These are phyloP conservation scores for Cynara cardunculus DNA, from an alignment of 129 eudicot species.

Conservation along the genomic window DNA sequence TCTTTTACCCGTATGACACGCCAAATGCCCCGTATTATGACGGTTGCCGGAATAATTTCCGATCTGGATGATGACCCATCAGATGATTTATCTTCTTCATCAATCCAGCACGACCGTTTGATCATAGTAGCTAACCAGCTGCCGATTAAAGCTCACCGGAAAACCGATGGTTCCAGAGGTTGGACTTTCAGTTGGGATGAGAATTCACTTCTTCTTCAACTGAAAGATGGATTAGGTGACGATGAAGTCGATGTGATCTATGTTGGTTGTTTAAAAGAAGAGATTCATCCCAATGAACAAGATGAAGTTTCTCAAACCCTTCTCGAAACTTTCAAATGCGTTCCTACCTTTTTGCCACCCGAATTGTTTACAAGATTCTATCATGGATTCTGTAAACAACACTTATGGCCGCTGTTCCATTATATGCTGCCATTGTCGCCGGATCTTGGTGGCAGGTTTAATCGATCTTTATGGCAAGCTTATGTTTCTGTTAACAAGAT, in stretches of 20 bases:
- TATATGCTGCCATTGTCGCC: constrained; percentile 84
- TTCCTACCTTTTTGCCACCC: constrained; percentile 67
- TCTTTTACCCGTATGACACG: constrained; percentile 66
- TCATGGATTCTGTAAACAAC: constrained; percentile 86
- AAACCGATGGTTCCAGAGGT: constrained; percentile 45
- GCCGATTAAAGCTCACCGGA: constrained; percentile 61
- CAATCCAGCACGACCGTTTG: constrained; percentile 56
- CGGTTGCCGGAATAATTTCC: constrained; percentile 77
- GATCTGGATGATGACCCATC: constrained; percentile 66
- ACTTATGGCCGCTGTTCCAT: constrained; percentile 84
- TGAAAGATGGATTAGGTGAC: constrained; percentile 64
- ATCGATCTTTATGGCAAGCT: constrained; percentile 83
- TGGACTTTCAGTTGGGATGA: constrained; percentile 78
- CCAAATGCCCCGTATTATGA: constrained; percentile 75
- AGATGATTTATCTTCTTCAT: constrained; percentile 58
- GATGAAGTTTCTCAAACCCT: constrained; percentile 83
- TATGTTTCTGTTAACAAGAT: constrained; percentile 87
- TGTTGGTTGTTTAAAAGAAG: constrained; percentile 82
- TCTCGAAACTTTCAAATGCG: constrained; percentile 67
- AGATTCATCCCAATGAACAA: constrained; percentile 67
- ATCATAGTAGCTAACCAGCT: constrained; percentile 85
- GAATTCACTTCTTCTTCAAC: constrained; percentile 62
- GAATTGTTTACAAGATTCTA: constrained; percentile 63
- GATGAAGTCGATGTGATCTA: constrained; percentile 69
- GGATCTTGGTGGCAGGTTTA: constrained; percentile 78